Percentiles rank a stretch among this genome's conserved stretches.
Conservation (phyloP, 2,329 filamentous ascomycete species). For the Cladophialophora psammophila region DNA sequence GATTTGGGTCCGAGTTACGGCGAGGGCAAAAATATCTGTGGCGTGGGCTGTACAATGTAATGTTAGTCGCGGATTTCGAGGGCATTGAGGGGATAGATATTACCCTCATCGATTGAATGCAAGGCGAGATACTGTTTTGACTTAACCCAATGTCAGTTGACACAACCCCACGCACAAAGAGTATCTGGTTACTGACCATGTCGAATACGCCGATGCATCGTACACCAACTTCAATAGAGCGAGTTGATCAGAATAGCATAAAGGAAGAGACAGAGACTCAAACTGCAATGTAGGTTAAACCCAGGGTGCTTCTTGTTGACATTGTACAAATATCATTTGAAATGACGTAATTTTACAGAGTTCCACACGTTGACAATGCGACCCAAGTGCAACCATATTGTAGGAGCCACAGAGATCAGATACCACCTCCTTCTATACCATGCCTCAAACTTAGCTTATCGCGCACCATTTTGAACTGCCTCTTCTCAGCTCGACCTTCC, state of each 20-base stretch:
- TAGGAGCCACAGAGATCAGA: background rate
- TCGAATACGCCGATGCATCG: constrained; percentile 18
- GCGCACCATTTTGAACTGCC: background rate
- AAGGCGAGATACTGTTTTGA: constrained; percentile 98
- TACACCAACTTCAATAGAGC: background rate
- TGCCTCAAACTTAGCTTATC: background rate
- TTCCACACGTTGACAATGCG: background rate
- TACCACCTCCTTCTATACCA: background rate
- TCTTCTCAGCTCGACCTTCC: background rate
- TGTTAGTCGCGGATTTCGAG: constrained; percentile 37
- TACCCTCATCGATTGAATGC: constrained; percentile 87
- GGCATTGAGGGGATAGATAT: constrained; percentile 41
- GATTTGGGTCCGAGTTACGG: constrained; percentile 74
- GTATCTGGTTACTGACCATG: constrained; percentile 21
- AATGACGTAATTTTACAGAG: constrained; percentile 31
- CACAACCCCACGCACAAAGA: constrained; percentile 10
- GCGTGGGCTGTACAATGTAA: constrained; percentile 69
- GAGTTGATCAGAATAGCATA: background rate
- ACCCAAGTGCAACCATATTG: background rate
- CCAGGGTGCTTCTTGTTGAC: background rate
- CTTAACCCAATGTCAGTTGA: constrained; percentile 55
- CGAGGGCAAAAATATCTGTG: constrained; percentile 83
- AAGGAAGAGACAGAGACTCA: background rate
- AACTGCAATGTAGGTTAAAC: background rate
- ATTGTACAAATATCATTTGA: constrained; percentile 16